Evolutionary conservation across 495 filamentous ascomycete genomes (phyloP), one percentile per base, ranked within the genome.

Genomic region (Parachaetomium inaequale): DNA sequence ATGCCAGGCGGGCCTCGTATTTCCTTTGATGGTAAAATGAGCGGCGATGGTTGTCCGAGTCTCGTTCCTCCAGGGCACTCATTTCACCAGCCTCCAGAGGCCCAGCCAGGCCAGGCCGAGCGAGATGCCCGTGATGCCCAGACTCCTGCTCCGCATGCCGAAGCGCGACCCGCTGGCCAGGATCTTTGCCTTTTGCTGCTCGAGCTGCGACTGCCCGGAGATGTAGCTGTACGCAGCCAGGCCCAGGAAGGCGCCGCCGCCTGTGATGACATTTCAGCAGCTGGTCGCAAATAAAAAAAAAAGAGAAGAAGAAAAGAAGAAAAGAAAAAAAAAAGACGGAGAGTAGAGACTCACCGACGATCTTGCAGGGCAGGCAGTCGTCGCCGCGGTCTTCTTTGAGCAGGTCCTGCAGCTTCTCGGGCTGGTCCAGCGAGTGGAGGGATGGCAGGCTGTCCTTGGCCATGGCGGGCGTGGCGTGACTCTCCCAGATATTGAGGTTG

Each of bases 201-300:
- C 81, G 21, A 98, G 84, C 70, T 95, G 90, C 42, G 75, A 73
- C 66, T 87, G 88, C 36, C 93, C 93, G 10, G 89, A 91, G 60
- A 85, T 79, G 75, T 93, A 96, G 70, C 85, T 92, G 78, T 96
- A 98, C 7, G 83, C 84, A 15, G 90, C 93, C 51, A 97, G 86
- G n/a, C 92, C 93, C 47, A 94, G 78, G 65, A 97, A 96, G 17
- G 89, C 92, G 34, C 86, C 83, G 56, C 87, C 86, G 21, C 93
- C 93, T 68, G 19, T 29, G n/a, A 32, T 17, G 11, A n/a, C 40
- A 46, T 23, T 1, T 49, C 23, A 49, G 45, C 23, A 25, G 8
- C 45, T 12, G 21, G 4, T 26, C 45, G 3, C 23, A 7, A 4
- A 3, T 12, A 2, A 40, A 38, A 15, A 23, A 36, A 7, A 5